Percentiles rank a stretch among this genome's conserved stretches.
These are phyloP conservation scores for Candida montana DNA, from an alignment of 805 yeast species.

Conservation along the genomic window DNA sequence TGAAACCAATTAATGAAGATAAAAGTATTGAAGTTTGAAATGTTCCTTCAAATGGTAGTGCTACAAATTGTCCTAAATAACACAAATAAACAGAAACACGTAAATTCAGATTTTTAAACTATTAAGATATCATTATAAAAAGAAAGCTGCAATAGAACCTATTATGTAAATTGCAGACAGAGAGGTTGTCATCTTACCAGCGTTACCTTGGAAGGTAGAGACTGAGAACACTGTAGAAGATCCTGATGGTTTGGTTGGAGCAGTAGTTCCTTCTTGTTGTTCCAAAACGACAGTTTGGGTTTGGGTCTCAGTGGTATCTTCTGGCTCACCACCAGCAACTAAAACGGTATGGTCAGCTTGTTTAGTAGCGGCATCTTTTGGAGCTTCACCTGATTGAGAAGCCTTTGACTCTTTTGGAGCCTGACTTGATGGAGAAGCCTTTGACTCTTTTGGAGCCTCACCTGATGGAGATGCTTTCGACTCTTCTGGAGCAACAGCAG, in stretches of 20 bases:
- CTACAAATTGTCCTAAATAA: not conserved
- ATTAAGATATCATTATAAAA: constrained; percentile 59
- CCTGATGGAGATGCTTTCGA: not conserved
- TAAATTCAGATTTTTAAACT: constrained; percentile 42
- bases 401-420: not conserved
- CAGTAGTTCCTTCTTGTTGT: not conserved
- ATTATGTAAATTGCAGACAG: constrained; percentile 88
- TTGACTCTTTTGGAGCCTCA: constrained; percentile 24
- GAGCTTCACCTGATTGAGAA: constrained; percentile 7
- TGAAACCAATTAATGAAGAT: too few relatives aligned
- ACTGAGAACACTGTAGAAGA: constrained; percentile 3
- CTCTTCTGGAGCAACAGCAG: constrained; percentile 17
- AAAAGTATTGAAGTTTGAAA: too few relatives aligned
- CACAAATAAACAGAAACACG: not conserved
- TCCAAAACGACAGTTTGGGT: not conserved
- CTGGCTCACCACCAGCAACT: constrained; percentile 69
- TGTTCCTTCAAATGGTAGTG: too few relatives aligned
- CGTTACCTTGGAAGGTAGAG: constrained; percentile 30
- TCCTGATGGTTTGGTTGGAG: not conserved
- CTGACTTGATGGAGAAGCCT: too few relatives aligned
- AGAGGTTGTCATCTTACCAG: constrained; percentile 83
- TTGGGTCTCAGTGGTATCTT: not conserved
- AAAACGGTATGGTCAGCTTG: constrained; percentile 1
- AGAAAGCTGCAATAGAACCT: constrained; percentile 78
- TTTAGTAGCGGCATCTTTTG: constrained; percentile 17